Evolutionary conservation across 2,329 filamentous ascomycete genomes (phyloP), one percentile per base, ranked within the genome.

Genomic region (Fusarium continuum): DNA sequence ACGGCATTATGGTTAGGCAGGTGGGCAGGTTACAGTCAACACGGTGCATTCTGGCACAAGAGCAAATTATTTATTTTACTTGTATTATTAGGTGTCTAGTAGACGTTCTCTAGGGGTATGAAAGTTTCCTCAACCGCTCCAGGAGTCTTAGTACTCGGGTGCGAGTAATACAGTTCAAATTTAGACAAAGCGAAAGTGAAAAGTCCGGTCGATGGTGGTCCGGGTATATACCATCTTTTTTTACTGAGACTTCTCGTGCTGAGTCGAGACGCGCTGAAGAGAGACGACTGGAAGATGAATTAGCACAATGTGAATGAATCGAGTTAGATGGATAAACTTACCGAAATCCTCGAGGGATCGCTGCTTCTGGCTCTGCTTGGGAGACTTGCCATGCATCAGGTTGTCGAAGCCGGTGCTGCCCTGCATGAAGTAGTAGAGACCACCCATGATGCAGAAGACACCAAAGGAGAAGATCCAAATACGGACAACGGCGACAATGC

Each of bases 381-480:
- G 87, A 63, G 88, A 90, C 83, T 93, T 93, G 75, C 92, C 91
- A 80, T 96, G 92, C 91, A 96, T 95, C 65, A 96, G 83, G 82
- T 95, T 94, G 80, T 96, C 91, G 77, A 96, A 96, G 63, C 89
- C 89, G 61, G 85, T 79, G 72, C 88, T 92, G 76, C 90, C 90
- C 77, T 94, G 89, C 74, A 96, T 86, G 72, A 95, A 84, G 82
- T 93, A 93, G 78, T 81, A 81, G 34, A 89, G 78, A 75, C 86
- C 88, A 72, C 88, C 91, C 85, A 94, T 88, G 74, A 93, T 85
- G 75, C 89, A 92, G 83, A 96, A 95, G 73, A 96, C 84, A 76
- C 92, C 93, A 75, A 96, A 92, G 14, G 92, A 93, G 83, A 93
- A 95, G 72, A 95, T 87, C 91, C 92, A 96, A 75, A 96, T 85